A percentile compares a stretch with the other conserved stretches of the same genome.
Conservation (phyloP, 164 flowering plant species). For the Echeveria elegans region DNA sequence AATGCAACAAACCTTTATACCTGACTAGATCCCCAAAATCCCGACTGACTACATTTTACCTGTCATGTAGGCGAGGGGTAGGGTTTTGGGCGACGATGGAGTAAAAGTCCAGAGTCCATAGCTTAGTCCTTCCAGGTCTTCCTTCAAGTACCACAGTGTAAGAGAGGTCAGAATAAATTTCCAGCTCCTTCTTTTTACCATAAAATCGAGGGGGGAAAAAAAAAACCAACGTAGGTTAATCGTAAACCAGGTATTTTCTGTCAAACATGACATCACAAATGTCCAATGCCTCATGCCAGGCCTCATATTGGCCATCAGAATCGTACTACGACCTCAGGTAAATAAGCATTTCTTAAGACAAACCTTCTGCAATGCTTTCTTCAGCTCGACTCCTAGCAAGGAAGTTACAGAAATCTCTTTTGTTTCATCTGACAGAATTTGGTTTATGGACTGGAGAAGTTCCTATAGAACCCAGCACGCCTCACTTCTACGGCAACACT, state of each 20-base stretch:
- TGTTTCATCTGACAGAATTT: conserved; percentile 59
- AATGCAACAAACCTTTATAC: background rate
- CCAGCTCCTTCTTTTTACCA: background rate
- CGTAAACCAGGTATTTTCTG: conserved; percentile 53
- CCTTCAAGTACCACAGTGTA: conserved; percentile 66
- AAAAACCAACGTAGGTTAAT: background rate
- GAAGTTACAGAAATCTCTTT: background rate
- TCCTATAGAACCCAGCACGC: conserved; percentile 28
- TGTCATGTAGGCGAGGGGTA: conserved; percentile 51
- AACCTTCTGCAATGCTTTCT: background rate
- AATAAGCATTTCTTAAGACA: background rate
- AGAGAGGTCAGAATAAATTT: conserved; percentile 64
- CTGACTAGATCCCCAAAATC: too few species aligned
- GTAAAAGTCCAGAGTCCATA: conserved; percentile 78
- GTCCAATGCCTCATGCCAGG: conserved; percentile 85
- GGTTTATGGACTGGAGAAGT: conserved; percentile 84
- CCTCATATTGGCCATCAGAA: conserved; percentile 68
- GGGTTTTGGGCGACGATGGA: conserved; percentile 73
- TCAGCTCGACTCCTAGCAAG: background rate
- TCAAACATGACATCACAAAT: conserved; percentile 68
- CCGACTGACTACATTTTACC: too few species aligned
- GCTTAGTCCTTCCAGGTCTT: conserved; percentile 84
- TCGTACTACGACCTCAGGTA: conserved; percentile 79
- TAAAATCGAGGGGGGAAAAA: too few species aligned
- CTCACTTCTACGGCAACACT: background rate